Evolutionary conservation across 2,329 filamentous ascomycete species (phyloP).

Genomic region (Xylaria arbuscula): DNA sequence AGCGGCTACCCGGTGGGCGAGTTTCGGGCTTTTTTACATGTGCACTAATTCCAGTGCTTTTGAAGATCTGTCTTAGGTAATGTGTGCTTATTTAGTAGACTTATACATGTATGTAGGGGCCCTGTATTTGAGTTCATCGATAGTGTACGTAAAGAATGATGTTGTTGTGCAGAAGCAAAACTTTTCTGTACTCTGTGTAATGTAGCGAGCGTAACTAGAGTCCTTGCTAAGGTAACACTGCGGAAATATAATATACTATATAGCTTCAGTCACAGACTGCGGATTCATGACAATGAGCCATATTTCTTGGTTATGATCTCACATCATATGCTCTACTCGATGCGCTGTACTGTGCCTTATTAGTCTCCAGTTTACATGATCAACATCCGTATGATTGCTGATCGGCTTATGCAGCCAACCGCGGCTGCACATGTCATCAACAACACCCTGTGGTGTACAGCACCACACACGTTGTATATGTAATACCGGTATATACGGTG

Average conservation of each 20-base stretch:
- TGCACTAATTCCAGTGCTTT: not conserved
- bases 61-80: not conserved
- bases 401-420: constrained; percentile 9
- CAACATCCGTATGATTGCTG: not conserved
- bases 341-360: not conserved
- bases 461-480: not conserved
- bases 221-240: not conserved
- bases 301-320: not conserved
- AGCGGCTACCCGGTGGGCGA: not conserved
- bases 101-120: not conserved
- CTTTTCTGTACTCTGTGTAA: not conserved
- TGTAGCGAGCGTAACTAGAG: not conserved
- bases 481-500: not conserved
- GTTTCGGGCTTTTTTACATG: not conserved
- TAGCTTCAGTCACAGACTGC: too few species aligned
- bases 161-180: not conserved
- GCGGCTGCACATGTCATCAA: constrained; percentile 5
- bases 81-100: too few species aligned
- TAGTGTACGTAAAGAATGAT: not conserved
- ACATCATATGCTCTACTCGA: not conserved
- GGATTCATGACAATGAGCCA: not conserved
- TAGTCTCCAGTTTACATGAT: not conserved
- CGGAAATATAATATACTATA: too few species aligned
- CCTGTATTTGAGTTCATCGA: not conserved
- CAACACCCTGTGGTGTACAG: not conserved